These are phyloP conservation scores for Hymenochaete sp. DNA, from an alignment of 1,284 basidiomycete genomes.

Conservation along the genomic window DNA sequence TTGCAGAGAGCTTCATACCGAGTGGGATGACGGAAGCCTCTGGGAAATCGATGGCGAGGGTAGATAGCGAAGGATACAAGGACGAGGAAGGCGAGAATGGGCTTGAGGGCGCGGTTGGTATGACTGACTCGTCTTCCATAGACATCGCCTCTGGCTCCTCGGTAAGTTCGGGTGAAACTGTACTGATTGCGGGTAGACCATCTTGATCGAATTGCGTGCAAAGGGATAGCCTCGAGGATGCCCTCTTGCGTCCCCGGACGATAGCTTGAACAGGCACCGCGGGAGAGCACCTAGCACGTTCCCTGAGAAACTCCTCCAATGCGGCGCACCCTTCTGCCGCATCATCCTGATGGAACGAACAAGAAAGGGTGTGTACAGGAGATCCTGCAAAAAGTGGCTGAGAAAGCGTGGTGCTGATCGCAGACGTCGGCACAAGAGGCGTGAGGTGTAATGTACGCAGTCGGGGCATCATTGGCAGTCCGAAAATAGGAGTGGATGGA, in stretches of 20 bases:
- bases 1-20: conserved; percentile 8
- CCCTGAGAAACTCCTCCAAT: conserved; percentile 45
- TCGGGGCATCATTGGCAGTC: conserved; percentile 28
- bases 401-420: conserved; percentile 45
- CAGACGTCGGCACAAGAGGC: conserved; percentile 52
- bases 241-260: conserved; percentile 8
- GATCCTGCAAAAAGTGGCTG: conserved; percentile 46
- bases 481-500: conserved; percentile 4
- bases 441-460: conserved; percentile 50
- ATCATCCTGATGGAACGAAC: conserved; percentile 54
- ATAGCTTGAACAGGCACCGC: conserved; percentile 17
- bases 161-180: no score
- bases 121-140: neutral
- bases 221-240: conserved; percentile 5
- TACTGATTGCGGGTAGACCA: no score
- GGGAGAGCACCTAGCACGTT: conserved; percentile 35
- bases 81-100: neutral
- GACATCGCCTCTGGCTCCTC: conserved; percentile 1
- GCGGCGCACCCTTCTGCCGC: conserved; percentile 47
- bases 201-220: no score
- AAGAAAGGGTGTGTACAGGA: conserved; percentile 47
- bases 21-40: neutral
- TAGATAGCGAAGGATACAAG: conserved; percentile 12
- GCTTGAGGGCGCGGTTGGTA: neutral
- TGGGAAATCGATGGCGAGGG: conserved; percentile 14